A percentile compares a stretch with the other conserved stretches of the same genome.
These are phyloP conservation scores for Candida takata DNA, from an alignment of 805 yeast species.

Conservation along the genomic window DNA sequence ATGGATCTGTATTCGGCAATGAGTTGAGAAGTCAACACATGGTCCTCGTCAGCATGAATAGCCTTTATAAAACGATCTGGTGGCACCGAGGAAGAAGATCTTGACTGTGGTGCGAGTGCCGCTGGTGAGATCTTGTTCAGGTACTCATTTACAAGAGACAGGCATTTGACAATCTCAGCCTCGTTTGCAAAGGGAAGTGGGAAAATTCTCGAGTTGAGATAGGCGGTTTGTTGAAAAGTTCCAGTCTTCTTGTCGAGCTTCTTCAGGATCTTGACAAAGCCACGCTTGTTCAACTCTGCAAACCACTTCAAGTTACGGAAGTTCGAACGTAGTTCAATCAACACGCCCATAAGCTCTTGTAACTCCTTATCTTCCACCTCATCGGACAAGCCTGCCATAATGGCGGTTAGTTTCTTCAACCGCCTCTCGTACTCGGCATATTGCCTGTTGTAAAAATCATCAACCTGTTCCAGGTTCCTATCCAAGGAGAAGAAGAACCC, in stretches of 20 bases:
- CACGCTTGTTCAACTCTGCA: conserved; percentile 87
- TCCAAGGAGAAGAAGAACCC: conserved; percentile 74
- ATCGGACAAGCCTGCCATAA: conserved; percentile 31
- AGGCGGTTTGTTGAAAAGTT: conserved; percentile 47
- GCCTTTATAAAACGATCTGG: conserved; percentile 18
- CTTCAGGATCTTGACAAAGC: conserved; percentile 81
- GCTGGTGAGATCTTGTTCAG: conserved; percentile 46
- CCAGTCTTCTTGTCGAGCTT: conserved; percentile 83
- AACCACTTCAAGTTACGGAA: conserved; percentile 87
- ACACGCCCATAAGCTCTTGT: conserved; percentile 57
- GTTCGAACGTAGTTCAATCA: conserved; percentile 68
- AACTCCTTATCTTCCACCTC: conserved; percentile 41
- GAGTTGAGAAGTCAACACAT: conserved; percentile 37
- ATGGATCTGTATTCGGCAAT: conserved; percentile 37
- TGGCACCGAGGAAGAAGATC: conserved; percentile 9
- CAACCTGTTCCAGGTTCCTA: conserved; percentile 74
- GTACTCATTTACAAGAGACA: conserved; percentile 45
- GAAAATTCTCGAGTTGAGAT: conserved; percentile 57
- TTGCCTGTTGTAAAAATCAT: conserved; percentile 68
- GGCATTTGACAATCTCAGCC: conserved; percentile 42
- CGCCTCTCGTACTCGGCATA: conserved; percentile 70
- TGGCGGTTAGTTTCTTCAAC: conserved; percentile 36
- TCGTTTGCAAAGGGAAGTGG: conserved; percentile 78
- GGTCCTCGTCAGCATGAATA: conserved; percentile 38
- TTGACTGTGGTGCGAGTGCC: conserved; percentile 6